Conservation (phyloP, 2,329 filamentous ascomycete genomes). For the Colletotrichum falcatum region DNA sequence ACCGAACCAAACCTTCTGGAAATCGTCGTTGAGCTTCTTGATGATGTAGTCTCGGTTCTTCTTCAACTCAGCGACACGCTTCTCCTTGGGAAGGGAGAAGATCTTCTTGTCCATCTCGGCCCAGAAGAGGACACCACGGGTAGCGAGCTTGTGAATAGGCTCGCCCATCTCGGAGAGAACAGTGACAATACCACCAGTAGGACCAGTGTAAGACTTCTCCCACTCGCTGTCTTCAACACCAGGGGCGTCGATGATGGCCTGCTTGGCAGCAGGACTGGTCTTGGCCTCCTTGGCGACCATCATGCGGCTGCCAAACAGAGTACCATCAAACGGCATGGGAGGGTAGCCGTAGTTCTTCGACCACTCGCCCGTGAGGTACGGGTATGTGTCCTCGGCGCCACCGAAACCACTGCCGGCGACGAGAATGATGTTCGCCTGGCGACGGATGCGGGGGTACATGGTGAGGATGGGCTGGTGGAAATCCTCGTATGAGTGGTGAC, state of each 20-base stretch:
- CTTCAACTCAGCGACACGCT: slow-evolving; percentile 87
- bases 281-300: slow-evolving; percentile 95
- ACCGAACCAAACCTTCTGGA: slow-evolving; percentile 97
- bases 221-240: slow-evolving; percentile 86
- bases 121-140: slow-evolving; percentile 96
- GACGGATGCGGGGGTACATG: slow-evolving; percentile 90
- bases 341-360: slow-evolving; percentile 88
- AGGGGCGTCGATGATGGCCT: slow-evolving; percentile 87
- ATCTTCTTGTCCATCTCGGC: slow-evolving; percentile 99
- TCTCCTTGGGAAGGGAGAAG: slow-evolving; percentile 95
- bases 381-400: slow-evolving; percentile 89
- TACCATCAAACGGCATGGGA: slow-evolving; percentile 94
- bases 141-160: slow-evolving; percentile 98
- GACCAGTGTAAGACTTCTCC: slow-evolving; percentile 93
- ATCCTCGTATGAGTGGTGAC: slow-evolving; percentile 94
- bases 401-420: slow-evolving; percentile 94
- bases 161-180: slow-evolving; percentile 99
- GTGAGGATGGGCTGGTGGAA: slow-evolving; percentile 92
- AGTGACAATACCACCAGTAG: slow-evolving; percentile 93
- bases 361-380: slow-evolving; percentile 91
- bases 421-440: slow-evolving; percentile 87
- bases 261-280: slow-evolving; percentile 87
- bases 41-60: slow-evolving; percentile 93
- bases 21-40: slow-evolving; percentile 94
- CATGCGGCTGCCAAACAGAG: slow-evolving; percentile 90